phyloP scores from a whole-genome alignment of 805 yeast species.

The Saccharomycodes ludwigii region DNA sequence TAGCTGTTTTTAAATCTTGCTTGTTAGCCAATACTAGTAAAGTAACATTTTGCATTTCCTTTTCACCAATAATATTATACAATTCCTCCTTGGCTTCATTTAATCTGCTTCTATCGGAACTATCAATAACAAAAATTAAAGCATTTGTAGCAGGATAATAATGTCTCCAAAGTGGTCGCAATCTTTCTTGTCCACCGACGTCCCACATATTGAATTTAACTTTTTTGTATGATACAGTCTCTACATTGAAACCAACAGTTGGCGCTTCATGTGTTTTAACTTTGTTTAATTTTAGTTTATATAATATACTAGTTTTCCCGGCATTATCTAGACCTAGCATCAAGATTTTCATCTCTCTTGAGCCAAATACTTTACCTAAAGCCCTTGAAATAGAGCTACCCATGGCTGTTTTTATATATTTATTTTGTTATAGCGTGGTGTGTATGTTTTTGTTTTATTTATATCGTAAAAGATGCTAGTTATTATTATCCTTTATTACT shows the following conservation, averaged over 20 bases:
- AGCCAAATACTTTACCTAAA: slow-evolving; percentile 37
- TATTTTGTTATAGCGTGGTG: neutral
- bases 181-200: slow-evolving; percentile 91
- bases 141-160: slow-evolving; percentile 91
- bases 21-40: slow-evolving; percentile 81
- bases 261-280: slow-evolving; percentile 66
- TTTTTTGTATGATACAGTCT: slow-evolving; percentile 70
- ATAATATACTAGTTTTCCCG: slow-evolving; percentile 80
- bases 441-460: neutral
- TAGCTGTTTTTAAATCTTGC: slow-evolving; percentile 62
- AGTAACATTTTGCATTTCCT: slow-evolving; percentile 70
- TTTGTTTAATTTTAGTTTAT: slow-evolving; percentile 69
- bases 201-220: slow-evolving; percentile 86
- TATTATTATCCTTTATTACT: too few species aligned
- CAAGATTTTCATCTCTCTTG: slow-evolving; percentile 52
- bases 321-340: slow-evolving; percentile 92
- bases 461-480: too few species aligned
- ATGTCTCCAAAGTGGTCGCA: slow-evolving; percentile 91
- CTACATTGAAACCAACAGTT: slow-evolving; percentile 89
- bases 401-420: slow-evolving; percentile 12
- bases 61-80: slow-evolving; percentile 65
- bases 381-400: slow-evolving; percentile 23
- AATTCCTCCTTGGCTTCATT: slow-evolving; percentile 71
- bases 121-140: slow-evolving; percentile 80
- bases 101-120: slow-evolving; percentile 59